Evolutionary conservation across 78 protist genomes (phyloP).

Genomic region (Protostelium mycophagum): DNA sequence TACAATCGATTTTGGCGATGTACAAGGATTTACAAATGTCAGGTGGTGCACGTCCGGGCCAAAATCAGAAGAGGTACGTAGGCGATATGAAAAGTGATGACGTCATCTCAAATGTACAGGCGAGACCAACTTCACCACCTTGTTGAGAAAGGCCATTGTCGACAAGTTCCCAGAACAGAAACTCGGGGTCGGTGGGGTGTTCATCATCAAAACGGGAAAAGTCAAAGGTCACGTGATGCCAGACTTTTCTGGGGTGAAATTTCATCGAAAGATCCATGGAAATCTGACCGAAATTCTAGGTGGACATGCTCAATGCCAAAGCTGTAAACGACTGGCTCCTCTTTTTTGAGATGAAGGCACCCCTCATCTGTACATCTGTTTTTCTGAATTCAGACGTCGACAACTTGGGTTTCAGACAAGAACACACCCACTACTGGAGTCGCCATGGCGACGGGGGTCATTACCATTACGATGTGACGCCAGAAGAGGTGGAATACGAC

Average conservation of each 20-base stretch:
- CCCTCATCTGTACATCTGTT: neutral
- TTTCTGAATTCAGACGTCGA: neutral
- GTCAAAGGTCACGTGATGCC: constrained; percentile 12
- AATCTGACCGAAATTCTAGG: too few species aligned
- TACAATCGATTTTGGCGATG: neutral
- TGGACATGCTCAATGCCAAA: neutral
- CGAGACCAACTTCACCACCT: neutral
- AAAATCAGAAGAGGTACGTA: neutral
- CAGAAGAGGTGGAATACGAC: neutral
- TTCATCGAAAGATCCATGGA: neutral
- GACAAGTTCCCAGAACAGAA: neutral
- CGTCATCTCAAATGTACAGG: too few species aligned
- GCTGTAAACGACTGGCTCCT: constrained; percentile 9
- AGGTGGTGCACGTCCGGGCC: neutral
- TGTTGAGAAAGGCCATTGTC: neutral
- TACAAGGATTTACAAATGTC: too few species aligned
- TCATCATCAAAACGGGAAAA: constrained; percentile 1
- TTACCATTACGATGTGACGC: constrained; percentile 17
- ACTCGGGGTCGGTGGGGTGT: constrained; percentile 2
- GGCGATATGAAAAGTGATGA: too few species aligned
- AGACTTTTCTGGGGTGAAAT: neutral
- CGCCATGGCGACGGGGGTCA: constrained; percentile 14
- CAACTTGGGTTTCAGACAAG: neutral
- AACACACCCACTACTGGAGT: constrained; percentile 13
- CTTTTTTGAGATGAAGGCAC: constrained; percentile 3